Conservation (phyloP, 495 filamentous ascomycete genomes). For the Aspergillus asperescens region DNA sequence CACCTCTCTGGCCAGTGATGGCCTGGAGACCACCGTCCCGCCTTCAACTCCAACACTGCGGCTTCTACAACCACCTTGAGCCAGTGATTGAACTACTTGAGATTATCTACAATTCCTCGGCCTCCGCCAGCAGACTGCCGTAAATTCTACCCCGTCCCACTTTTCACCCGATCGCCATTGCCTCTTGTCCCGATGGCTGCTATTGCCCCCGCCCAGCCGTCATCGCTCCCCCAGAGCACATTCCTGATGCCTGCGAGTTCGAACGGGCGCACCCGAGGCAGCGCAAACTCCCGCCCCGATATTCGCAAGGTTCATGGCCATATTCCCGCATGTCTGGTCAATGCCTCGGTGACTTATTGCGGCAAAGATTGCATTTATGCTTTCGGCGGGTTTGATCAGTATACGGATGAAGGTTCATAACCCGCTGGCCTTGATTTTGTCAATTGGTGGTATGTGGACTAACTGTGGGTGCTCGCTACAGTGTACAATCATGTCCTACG, state of each 20-base stretch:
- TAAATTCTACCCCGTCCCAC: constrained; percentile 38
- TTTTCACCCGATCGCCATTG: constrained; percentile 26
- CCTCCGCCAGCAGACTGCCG: constrained; percentile 13
- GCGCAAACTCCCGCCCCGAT: constrained; percentile 71
- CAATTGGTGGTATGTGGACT: background rate
- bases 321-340: constrained; percentile 89
- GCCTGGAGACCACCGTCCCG: background rate
- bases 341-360: constrained; percentile 96
- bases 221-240: constrained; percentile 52
- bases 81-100: background rate
- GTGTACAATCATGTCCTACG: constrained; percentile 97
- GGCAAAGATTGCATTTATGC: constrained; percentile 95
- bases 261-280: constrained; percentile 51
- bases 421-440: background rate
- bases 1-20: background rate
- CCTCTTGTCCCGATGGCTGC: constrained; percentile 26
- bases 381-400: constrained; percentile 98
- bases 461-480: constrained; percentile 21
- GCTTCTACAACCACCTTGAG: background rate
- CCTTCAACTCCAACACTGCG: background rate
- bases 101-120: background rate
- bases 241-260: constrained; percentile 83
- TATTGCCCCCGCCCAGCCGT: constrained; percentile 23
- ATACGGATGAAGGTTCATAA: constrained; percentile 77
- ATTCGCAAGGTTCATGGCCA: constrained; percentile 79